phyloP scores from a whole-genome alignment of 352 stramenopile genomes.

The Phytopythium montanum region DNA sequence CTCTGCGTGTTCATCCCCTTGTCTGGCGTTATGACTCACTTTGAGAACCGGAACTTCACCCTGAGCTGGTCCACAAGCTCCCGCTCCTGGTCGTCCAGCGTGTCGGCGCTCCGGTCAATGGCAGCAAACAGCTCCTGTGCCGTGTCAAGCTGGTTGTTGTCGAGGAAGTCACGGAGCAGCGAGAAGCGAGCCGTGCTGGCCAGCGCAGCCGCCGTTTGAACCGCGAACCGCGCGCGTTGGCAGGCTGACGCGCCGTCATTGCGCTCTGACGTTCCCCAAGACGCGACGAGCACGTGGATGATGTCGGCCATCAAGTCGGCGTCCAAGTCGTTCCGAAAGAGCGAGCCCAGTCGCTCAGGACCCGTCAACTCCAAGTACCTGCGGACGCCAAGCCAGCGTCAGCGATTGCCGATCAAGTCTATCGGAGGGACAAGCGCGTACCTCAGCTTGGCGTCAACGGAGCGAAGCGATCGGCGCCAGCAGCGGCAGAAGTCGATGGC shows the following conservation, averaged over 20 bases:
- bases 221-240: slow-evolving; percentile 29
- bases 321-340: slow-evolving; percentile 75
- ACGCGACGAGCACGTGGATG: slow-evolving; percentile 36
- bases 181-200: slow-evolving; percentile 44
- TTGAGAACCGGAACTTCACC: slow-evolving; percentile 14
- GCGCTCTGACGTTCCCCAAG: slow-evolving; percentile 7
- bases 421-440: slow-evolving; percentile 1
- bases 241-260: slow-evolving; percentile 6
- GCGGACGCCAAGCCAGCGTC: background rate
- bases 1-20: background rate
- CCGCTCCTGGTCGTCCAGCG: slow-evolving; percentile 9
- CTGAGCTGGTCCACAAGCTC: slow-evolving; percentile 12
- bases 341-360: slow-evolving; percentile 25
- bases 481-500: slow-evolving; percentile 65
- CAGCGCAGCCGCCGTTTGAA: slow-evolving; percentile 36
- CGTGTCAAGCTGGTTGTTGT: slow-evolving; percentile 57
- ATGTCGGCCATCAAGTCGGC: slow-evolving; percentile 72
- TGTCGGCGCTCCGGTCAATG: slow-evolving; percentile 5
- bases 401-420: background rate
- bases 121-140: slow-evolving; percentile 26
- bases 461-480: slow-evolving; percentile 65
- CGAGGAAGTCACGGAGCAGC: slow-evolving; percentile 67
- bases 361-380: slow-evolving; percentile 70
- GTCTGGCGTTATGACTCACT: background rate
- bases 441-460: slow-evolving; percentile 48